Conservation (phyloP, 2,329 filamentous ascomycete genomes). For the Ophiostoma piceae region DNA sequence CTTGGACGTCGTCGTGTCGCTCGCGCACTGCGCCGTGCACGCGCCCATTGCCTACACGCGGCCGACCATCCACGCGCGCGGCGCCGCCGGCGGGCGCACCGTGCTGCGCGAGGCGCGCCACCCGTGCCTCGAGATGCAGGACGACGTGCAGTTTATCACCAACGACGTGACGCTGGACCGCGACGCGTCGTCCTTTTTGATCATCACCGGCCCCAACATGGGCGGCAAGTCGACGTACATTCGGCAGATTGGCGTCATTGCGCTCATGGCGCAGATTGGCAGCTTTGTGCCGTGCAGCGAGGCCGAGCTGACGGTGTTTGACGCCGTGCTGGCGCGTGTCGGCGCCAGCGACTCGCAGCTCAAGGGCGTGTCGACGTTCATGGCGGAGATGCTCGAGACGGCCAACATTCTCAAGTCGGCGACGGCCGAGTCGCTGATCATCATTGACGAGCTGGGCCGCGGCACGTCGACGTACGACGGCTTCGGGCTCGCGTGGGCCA, state of each 20-base stretch:
- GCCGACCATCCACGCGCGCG: constrained; percentile 83
- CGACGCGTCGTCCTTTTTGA: constrained; percentile 78
- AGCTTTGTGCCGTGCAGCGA: constrained; percentile 91
- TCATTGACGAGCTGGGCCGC: constrained; percentile 94
- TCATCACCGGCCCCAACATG: constrained; percentile 98
- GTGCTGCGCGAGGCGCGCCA: constrained; percentile 89
- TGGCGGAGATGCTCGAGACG: constrained; percentile 99
- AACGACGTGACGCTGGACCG: constrained; percentile 84
- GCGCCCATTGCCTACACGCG: constrained; percentile 88
- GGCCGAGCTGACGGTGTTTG: constrained; percentile 91
- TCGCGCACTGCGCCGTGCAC: constrained; percentile 89
- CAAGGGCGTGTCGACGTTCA: constrained; percentile 97
- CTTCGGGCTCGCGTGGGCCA: constrained; percentile 98
- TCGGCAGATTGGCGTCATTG: constrained; percentile 92
- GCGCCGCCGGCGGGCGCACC: constrained; percentile 70
- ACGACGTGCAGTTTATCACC: constrained; percentile 97
- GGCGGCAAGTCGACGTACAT: constrained; percentile 98
- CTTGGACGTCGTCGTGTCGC: constrained; percentile 88
- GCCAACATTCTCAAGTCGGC: constrained; percentile 97
- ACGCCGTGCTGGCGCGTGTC: constrained; percentile 92
- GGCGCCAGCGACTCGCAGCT: constrained; percentile 94
- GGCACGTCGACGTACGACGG: constrained; percentile 98
- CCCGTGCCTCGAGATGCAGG: constrained; percentile 97
- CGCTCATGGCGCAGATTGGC: constrained; percentile 92
- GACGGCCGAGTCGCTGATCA: constrained; percentile 91